These are phyloP conservation scores for Diaporthe ampelina DNA, from an alignment of 2,329 filamentous ascomycete species.

Conservation along the genomic window DNA sequence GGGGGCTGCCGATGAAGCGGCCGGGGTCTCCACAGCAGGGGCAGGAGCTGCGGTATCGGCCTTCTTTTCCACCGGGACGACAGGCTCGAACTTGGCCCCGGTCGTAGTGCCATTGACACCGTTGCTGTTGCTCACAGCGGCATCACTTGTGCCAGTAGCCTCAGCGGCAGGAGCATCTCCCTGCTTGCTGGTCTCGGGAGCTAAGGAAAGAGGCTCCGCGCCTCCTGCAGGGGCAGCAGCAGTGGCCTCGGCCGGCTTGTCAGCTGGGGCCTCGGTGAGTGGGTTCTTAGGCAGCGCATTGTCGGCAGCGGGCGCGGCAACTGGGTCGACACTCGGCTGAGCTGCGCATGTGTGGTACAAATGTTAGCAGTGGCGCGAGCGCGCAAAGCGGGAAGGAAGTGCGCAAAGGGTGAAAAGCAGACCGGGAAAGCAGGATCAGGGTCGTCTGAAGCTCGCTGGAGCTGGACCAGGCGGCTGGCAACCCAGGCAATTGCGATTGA, in stretches of 20 bases:
- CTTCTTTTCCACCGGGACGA: slow-evolving; percentile 36
- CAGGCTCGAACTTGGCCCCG: slow-evolving; percentile 32
- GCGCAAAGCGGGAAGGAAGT: neutral
- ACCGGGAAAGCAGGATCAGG: slow-evolving; percentile 1
- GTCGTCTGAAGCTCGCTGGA: slow-evolving; percentile 22
- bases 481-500: neutral
- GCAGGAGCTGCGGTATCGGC: slow-evolving; percentile 27
- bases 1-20: slow-evolving; percentile 14
- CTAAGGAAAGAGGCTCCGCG: slow-evolving; percentile 27
- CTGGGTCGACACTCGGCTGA: slow-evolving; percentile 22
- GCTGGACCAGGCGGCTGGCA: slow-evolving; percentile 11
- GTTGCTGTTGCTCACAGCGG: slow-evolving; percentile 9
- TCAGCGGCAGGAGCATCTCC: slow-evolving; percentile 25
- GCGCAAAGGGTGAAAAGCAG: slow-evolving; percentile 21
- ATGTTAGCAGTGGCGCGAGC: slow-evolving; percentile 33
- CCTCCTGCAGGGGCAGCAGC: slow-evolving; percentile 13
- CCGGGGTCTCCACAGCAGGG: slow-evolving; percentile 23
- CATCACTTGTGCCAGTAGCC: slow-evolving; percentile 26
- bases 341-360: slow-evolving; percentile 31
- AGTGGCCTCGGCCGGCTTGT: slow-evolving; percentile 31
- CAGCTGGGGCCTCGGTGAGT: slow-evolving; percentile 12
- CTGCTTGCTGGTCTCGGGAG: slow-evolving; percentile 35
- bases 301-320: slow-evolving; percentile 26
- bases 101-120: slow-evolving; percentile 33
- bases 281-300: slow-evolving; percentile 38